These are phyloP conservation scores for Juncus effusus DNA, from an alignment of 176 grass and related monocot genomes.

Conservation along the genomic window DNA sequence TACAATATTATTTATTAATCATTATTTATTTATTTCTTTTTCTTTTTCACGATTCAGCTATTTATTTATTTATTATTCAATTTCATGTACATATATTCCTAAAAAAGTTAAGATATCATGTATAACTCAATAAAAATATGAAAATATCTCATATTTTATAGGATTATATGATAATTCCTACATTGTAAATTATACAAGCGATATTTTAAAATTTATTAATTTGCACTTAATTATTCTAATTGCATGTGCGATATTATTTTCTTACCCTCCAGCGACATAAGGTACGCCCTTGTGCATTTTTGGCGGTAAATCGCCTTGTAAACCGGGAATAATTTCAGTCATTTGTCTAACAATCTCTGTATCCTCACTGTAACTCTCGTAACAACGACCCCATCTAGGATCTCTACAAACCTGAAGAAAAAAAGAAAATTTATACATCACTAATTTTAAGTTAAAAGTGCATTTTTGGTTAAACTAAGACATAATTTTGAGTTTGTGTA, in stretches of 20 bases:
- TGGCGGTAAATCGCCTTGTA: slow-evolving; percentile 55
- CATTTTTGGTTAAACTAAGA: not conserved
- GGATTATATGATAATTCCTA: too few species aligned
- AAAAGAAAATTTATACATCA: not conserved
- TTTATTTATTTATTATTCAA: not conserved
- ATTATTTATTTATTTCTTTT: not conserved
- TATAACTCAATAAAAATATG: too few species aligned
- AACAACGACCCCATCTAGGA: slow-evolving; percentile 82
- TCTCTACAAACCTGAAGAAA: slow-evolving; percentile 67
- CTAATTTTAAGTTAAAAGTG: too few species aligned
- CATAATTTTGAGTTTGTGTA: not conserved
- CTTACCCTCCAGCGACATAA: slow-evolving; percentile 48
- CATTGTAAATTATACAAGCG: too few species aligned
- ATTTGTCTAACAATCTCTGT: slow-evolving; percentile 62
- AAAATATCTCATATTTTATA: too few species aligned
- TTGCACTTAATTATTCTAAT: not conserved
- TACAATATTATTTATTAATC: not conserved
- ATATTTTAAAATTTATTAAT: too few species aligned
- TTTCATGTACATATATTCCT: too few species aligned
- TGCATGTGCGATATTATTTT: not conserved
- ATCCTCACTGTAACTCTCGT: slow-evolving; percentile 88
- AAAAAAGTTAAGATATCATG: too few species aligned
- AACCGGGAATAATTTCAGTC: slow-evolving; percentile 50
- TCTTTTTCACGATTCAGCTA: not conserved
- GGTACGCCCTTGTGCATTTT: slow-evolving; percentile 54